Base-by-base conservation (phyloP, 441 rosid genomes). In the Arabidopsis hybrid region DNA sequence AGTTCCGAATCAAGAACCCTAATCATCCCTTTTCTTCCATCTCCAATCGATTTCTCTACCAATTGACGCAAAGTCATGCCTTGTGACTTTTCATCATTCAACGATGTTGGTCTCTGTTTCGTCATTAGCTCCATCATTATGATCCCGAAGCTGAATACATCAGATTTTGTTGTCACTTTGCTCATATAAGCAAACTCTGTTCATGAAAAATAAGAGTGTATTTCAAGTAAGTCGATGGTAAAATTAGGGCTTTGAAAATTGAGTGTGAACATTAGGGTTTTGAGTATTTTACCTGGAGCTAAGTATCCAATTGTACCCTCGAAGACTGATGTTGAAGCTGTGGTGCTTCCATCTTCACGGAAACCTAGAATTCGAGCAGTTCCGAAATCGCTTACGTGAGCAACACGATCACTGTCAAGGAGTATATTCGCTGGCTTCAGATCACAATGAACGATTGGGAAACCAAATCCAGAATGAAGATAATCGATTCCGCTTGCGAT, bases 231-330 rank as follows among this genome's bases (percentile, higher is more conserved):
- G 65, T 31, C 35, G 10, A 26, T 39, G 21, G 38, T 42, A 8
- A 7, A 39, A 18, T 7, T 10, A 52, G 31, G 35, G 10, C 17
- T 52, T 31, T 1, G 10, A 56, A 12, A 59, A 17, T 36, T 32
- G 18, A 56, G 39, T 6, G 12, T 7, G 6, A 55, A n/a, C 47
- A 6, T 46, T 43, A 55, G 8, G 29, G 63, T 8, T 72, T 60
- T 7, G 11, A 13, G 29, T 14, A 11, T 4, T 38, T 6, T 60
- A 93, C 97, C 97, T 76, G 98, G 98, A 71, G 97, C 98, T 80
- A 93, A 58, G 86, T 93, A 93, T 72, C 98, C 98, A 29, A 91
- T 82, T 4, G 97, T 93, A 83, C 97, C 98, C 72, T 87, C 71
- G 66, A 91, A 91, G 36, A 91, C 89, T 59, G 86, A 81, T 6